Evolutionary conservation across 768 basidiomycete genomes (phyloP), one percentile per base, ranked within the genome.

Genomic region (Kwoniella newhampshirensis): DNA sequence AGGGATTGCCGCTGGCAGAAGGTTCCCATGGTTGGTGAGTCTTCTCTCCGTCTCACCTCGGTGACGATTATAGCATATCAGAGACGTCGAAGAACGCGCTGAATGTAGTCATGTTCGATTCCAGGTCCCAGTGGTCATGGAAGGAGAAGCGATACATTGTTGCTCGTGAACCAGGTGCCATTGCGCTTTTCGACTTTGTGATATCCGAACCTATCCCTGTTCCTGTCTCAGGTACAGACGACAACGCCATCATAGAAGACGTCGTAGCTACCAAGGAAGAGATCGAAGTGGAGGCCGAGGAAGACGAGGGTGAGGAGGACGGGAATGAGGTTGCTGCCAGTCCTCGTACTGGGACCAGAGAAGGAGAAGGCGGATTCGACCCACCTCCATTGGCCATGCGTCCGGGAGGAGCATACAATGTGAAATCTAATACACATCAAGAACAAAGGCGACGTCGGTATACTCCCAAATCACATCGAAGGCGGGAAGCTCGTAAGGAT

Each of bases 121-220:
- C 20, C 47, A 69, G 67, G 67, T 23, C 30, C 9, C 28, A 37
- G 28, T 71, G 67, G 67, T 23, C 59, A 4, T 72, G 67, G 67
- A 56, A 62, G 30, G 75, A 77, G 45, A 77, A 77, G 54, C 61
- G 62, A 49, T 77, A 75, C 58, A 62, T 75, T 51, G 56, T 67
- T 11, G 66, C 74, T 1, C 48, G 53, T 17, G 53, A 55, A 45
- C 70, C 74, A 4, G 75, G 75, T 11, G 57, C 71, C 15, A 51
- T 36, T 3, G 64, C 73, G n/a, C 59, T 62, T 3, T 68, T 63
- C 53, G 63, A 63, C 2, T 59, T 76, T 44, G 47, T 63, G 4
- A 66, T 67, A 42, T 54, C 65, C 2, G 30, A 27, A 21, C 59
- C 62, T 0, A 32, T 44, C 17, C 40, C 39, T 17, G 18, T 41